phyloP scores from a whole-genome alignment of 164 flowering plant genomes.

The Berberis thunbergii region DNA sequence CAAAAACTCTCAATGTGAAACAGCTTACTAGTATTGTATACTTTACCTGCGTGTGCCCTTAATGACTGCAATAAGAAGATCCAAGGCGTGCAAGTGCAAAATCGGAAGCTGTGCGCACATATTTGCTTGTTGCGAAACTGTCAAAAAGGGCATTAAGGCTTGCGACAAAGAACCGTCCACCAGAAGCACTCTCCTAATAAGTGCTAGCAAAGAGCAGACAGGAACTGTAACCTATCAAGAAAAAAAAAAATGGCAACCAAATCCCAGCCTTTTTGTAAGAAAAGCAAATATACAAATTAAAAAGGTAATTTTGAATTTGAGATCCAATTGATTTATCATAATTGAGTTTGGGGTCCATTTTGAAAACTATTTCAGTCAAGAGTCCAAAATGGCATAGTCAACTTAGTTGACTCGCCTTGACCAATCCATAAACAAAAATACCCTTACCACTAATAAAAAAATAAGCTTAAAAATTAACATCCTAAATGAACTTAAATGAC shows the following conservation, averaged over 20 bases:
- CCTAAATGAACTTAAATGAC: too few species aligned
- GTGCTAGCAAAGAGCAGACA: constrained; percentile 44
- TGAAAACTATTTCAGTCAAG: too few species aligned
- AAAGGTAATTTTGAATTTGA: too few species aligned
- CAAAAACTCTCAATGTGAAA: too few species aligned
- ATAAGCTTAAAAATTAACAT: too few species aligned
- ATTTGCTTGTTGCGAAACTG: constrained; percentile 60
- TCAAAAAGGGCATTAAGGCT: constrained; percentile 30
- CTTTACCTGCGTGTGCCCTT: constrained; percentile 59
- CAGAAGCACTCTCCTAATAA: constrained; percentile 61
- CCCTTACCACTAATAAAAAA: too few species aligned
- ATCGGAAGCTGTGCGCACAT: constrained; percentile 67
- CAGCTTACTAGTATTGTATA: background rate
- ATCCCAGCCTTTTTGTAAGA: background rate
- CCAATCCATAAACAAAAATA: too few species aligned
- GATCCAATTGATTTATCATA: too few species aligned
- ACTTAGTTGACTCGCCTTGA: too few species aligned
- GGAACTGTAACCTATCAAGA: constrained; percentile 60
- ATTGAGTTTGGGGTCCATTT: too few species aligned
- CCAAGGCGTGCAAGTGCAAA: constrained; percentile 53
- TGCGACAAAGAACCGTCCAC: constrained; percentile 66
- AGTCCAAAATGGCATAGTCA: too few species aligned
- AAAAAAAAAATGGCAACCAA: background rate
- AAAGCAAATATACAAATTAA: background rate
- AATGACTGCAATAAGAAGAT: constrained; percentile 52